Percentiles rank a stretch among this genome's conserved stretches.
These are phyloP conservation scores for Avena insularis DNA, from an alignment of 176 grass and related monocot species.

Conservation along the genomic window DNA sequence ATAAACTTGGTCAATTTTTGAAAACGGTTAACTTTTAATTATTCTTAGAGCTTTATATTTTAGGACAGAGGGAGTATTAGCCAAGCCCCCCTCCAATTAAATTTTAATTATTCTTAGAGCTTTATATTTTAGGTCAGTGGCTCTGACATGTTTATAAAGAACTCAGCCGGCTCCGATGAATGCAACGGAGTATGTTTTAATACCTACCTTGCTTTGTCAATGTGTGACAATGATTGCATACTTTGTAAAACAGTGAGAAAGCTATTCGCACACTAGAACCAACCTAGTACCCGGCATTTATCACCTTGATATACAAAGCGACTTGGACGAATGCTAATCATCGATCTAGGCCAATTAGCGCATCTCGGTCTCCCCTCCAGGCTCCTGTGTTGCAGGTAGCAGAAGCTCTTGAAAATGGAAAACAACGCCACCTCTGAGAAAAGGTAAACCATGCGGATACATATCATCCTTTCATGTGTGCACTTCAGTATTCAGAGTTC, in stretches of 20 bases:
- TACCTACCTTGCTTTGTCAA: not conserved
- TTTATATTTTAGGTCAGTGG: no score
- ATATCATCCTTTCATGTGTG: not conserved
- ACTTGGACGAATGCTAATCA: not conserved
- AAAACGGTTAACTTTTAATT: no score
- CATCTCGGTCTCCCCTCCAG: not conserved
- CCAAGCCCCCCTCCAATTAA: no score
- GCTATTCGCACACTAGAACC: not conserved
- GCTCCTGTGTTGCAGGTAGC: not conserved
- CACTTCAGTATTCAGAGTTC: not conserved
- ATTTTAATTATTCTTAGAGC: no score
- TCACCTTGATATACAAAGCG: not conserved
- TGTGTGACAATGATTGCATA: not conserved
- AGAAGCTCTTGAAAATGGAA: slow-evolving; percentile 30
- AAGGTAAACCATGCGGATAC: slow-evolving; percentile 21
- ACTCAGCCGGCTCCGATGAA: slow-evolving; percentile 11
- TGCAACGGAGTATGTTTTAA: not conserved
- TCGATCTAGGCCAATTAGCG: not conserved
- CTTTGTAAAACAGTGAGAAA: not conserved
- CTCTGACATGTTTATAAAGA: not conserved
- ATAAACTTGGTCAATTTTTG: no score
- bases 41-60: no score
- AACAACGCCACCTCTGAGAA: not conserved
- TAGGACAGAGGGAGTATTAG: no score
- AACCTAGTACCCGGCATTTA: not conserved